Evolutionary conservation across 139 green algal genomes (phyloP), one percentile per base, ranked within the genome.

Genomic region (Spirogloea muscicola): DNA sequence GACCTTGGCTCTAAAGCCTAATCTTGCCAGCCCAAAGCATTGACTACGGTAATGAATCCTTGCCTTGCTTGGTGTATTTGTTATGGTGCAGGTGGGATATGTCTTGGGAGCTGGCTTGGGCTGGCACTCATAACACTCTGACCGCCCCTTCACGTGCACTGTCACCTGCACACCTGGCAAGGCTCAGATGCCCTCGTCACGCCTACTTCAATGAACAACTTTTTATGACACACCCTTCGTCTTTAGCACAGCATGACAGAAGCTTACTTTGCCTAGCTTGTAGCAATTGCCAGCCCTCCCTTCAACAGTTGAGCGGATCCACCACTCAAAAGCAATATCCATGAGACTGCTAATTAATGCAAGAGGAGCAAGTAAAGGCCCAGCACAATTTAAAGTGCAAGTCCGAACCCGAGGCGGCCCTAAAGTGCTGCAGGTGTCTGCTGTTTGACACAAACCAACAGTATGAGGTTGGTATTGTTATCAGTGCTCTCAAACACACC

Each of bases 21-120:
- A n/a, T n/a, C n/a, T n/a, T n/a, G n/a, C n/a, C n/a, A n/a, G n/a
- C n/a, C n/a, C n/a, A n/a, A n/a, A n/a, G n/a, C n/a, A n/a, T n/a
- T n/a, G n/a, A n/a, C n/a, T n/a, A n/a, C n/a, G n/a, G n/a, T n/a
- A n/a, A n/a, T n/a, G n/a, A n/a, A n/a, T n/a, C n/a, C n/a, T n/a
- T n/a, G n/a, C 75, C 67, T 95, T 95, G 76, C 96, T 91, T 3
- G 94, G 94, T 1, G 94, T 97, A 86, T 96, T 98, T 46, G 95
- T 89, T 76, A 99, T 92, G 52, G 94, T 99, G 85, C 94, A 99
- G 31, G 97, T 92, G 48, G 94, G 92, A 77, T 88, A 98, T 33
- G 82, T 87, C 83, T 99, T 99, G 34, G 89, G 91, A 1, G 81
- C 61, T 2, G 87, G 77, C 72, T 96, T 95, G 48, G 90, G 82